Evolutionary conservation across 257 asterid species (phyloP).

Genomic region (Capsicum rhomboideum): DNA sequence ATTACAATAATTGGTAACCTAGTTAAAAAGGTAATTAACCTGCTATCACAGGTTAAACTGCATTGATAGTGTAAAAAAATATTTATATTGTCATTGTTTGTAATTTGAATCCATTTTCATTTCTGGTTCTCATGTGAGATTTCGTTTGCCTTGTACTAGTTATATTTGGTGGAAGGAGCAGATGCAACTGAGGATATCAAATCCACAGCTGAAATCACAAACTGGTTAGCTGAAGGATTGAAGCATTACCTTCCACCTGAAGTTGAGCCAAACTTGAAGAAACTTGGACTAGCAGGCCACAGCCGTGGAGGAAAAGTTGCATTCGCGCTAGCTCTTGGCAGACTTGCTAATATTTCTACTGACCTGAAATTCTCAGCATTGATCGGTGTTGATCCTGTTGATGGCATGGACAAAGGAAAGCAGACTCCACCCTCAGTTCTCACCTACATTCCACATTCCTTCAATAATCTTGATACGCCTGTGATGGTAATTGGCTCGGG

Average conservation of each 20-base stretch:
- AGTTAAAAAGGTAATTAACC: background rate
- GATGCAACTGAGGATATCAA: conserved; percentile 62
- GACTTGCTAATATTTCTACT: conserved; percentile 5
- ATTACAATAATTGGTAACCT: background rate
- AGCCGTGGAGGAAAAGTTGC: conserved; percentile 92
- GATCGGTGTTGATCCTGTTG: conserved; percentile 91
- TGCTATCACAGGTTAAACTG: background rate
- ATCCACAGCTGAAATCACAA: conserved; percentile 41
- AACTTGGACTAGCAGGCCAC: conserved; percentile 69
- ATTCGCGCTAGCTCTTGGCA: conserved; percentile 45
- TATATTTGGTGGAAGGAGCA: conserved; percentile 20
- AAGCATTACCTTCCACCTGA: conserved; percentile 41
- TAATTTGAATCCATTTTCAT: background rate
- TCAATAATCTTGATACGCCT: conserved; percentile 30
- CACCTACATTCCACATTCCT: conserved; percentile 56
- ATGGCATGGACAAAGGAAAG: conserved; percentile 60
- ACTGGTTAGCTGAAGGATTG: conserved; percentile 56
- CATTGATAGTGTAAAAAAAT: background rate
- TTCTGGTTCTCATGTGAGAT: background rate
- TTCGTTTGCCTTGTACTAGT: conserved; percentile 3
- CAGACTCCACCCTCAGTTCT: conserved; percentile 78
- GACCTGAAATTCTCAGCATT: conserved; percentile 49
- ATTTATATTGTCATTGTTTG: background rate
- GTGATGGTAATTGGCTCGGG: conserved; percentile 73
- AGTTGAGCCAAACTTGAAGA: conserved; percentile 42